A percentile compares a stretch with the other conserved stretches of the same genome.
Conservation (phyloP, 108 stramenopile genomes). For the Pseudonitzschia delicatissima region DNA sequence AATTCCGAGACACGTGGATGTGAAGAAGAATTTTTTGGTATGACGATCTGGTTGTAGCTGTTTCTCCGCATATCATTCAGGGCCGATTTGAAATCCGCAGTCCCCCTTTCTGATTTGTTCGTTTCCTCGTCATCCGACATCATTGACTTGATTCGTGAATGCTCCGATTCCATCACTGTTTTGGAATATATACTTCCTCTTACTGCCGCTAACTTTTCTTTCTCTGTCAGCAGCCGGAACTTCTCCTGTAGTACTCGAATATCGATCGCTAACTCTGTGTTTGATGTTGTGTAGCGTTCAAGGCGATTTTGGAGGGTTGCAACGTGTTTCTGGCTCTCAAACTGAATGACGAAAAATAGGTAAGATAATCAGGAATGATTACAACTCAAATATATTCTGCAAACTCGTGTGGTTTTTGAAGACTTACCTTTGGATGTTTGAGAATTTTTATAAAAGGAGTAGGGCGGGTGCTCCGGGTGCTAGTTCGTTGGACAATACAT, state of each 20-base stretch:
- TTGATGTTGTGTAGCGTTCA: slow-evolving; percentile 16
- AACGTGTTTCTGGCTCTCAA: slow-evolving; percentile 32
- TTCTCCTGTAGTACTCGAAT: slow-evolving; percentile 32
- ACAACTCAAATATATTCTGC: neutral
- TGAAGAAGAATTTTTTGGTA: too few species aligned
- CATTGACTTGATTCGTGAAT: neutral
- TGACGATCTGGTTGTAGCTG: too few species aligned
- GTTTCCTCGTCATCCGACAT: neutral
- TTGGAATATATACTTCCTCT: neutral
- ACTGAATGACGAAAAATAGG: slow-evolving; percentile 1
- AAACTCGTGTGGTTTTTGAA: too few species aligned
- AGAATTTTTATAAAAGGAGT: slow-evolving; percentile 11
- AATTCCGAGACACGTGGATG: too few species aligned
- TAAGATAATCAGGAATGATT: neutral
- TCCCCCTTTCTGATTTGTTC: too few species aligned
- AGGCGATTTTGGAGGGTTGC: slow-evolving; percentile 16
- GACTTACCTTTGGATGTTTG: slow-evolving; percentile 33
- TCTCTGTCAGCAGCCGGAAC: slow-evolving; percentile 15
- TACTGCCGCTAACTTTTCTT: slow-evolving; percentile 8
- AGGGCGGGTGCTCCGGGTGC: neutral
- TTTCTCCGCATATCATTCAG: too few species aligned
- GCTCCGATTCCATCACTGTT: neutral
- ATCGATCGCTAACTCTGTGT: slow-evolving; percentile 35
- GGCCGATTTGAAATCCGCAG: too few species aligned
- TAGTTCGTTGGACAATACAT: neutral